Evolutionary conservation across 2,329 filamentous ascomycete genomes (phyloP).

Genomic region (Fusarium sp.): DNA sequence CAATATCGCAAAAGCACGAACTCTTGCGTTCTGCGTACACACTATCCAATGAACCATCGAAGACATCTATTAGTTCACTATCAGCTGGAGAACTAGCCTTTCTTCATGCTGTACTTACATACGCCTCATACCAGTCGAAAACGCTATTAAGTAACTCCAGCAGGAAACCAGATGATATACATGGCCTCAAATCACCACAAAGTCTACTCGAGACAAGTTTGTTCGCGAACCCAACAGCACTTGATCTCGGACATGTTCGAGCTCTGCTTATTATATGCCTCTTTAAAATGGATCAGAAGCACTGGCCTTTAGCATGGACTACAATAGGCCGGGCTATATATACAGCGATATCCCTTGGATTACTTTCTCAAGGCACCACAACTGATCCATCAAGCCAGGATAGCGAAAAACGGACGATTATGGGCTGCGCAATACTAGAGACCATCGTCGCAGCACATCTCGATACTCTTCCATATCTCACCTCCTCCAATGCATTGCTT

Average conservation of each 20-base stretch:
- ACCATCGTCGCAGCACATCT: background rate
- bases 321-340: background rate
- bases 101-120: background rate
- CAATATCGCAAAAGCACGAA: slow-evolving; percentile 5
- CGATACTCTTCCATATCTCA: background rate
- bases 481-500: background rate
- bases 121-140: background rate
- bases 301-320: background rate
- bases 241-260: background rate
- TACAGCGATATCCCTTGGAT: background rate
- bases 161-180: accelerated
- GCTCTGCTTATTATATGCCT: background rate
- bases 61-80: background rate
- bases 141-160: background rate
- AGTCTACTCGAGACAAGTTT: background rate
- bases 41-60: background rate
- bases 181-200: accelerated
- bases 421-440: background rate
- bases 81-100: background rate
- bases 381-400: background rate
- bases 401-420: background rate
- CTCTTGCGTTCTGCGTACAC: slow-evolving; percentile 2
- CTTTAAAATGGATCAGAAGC: background rate
- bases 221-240: background rate
- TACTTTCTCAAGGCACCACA: accelerated